Evolutionary conservation across 768 basidiomycete species (phyloP).

Genomic region (Boletus rex-veris): DNA sequence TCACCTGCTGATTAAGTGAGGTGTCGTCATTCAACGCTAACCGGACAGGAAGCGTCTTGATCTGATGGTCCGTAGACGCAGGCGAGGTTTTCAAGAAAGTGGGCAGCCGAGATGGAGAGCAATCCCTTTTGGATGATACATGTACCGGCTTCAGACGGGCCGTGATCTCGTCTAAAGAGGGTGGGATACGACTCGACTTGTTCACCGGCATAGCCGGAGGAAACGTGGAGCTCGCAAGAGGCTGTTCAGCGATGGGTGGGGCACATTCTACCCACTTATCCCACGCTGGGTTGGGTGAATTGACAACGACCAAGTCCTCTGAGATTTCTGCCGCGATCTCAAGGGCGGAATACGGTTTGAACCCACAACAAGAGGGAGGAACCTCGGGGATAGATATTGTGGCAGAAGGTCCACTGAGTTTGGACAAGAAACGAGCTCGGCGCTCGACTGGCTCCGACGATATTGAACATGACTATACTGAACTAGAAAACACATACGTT

Average conservation of each 20-base stretch:
- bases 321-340: conserved; percentile 37
- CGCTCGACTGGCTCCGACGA: conserved; percentile 53
- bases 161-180: conserved; percentile 76
- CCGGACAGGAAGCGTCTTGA: conserved; percentile 38
- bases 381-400: conserved; percentile 58
- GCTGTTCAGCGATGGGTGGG: conserved; percentile 30
- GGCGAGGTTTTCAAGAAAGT: conserved; percentile 27
- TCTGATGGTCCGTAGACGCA: conserved; percentile 19
- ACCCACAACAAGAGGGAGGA: conserved; percentile 65
- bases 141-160: conserved; percentile 45
- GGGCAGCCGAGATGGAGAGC: conserved; percentile 30
- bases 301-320: neutral
- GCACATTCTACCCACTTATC: conserved; percentile 68
- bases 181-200: conserved; percentile 35
- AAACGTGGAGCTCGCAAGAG: conserved; percentile 11
- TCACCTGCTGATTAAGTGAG: conserved; percentile 19
- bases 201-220: neutral
- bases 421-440: conserved; percentile 72
- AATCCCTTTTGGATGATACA: conserved; percentile 17
- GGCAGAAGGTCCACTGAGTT: conserved; percentile 61
- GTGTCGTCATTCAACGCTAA: conserved; percentile 13
- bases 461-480: neutral
- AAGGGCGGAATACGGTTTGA: conserved; percentile 57
- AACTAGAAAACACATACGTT: conserved; percentile 46
- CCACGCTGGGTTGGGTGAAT: conserved; percentile 33